These are phyloP conservation scores for Neurospora sp. DNA, from an alignment of 495 filamentous ascomycete species.

Conservation along the genomic window DNA sequence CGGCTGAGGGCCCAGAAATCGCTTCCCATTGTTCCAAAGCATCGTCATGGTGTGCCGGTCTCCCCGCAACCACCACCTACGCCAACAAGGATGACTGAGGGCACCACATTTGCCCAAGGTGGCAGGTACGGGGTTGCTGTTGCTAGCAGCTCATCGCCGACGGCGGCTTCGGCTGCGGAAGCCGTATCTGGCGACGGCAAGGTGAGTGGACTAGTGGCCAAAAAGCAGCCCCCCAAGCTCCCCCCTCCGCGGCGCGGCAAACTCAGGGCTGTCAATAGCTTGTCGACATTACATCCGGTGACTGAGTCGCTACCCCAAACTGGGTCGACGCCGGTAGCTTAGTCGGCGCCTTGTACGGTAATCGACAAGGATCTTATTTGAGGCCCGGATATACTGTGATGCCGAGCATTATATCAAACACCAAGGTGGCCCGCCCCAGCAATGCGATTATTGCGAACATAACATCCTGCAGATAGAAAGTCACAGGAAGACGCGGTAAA, in stretches of 20 bases:
- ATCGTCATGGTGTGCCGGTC: constrained; percentile 37
- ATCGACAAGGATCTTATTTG: not conserved
- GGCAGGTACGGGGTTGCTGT: not conserved
- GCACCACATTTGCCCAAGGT: not conserved
- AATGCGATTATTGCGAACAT: not conserved
- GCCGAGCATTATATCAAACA: not conserved
- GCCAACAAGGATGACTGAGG: constrained; percentile 7
- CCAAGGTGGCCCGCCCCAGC: not conserved
- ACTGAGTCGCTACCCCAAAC: constrained; percentile 5
- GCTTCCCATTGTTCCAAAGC: constrained; percentile 36
- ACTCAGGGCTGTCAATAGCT: not conserved
- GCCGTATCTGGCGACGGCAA: constrained; percentile 4
- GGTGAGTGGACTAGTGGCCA: constrained; percentile 22
- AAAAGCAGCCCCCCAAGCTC: constrained; percentile 46
- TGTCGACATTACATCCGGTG: not conserved
- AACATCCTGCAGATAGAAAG: not conserved
- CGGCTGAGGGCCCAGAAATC: constrained; percentile 29
- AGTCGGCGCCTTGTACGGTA: not conserved
- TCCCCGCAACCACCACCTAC: constrained; percentile 10
- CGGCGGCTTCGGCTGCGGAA: not conserved
- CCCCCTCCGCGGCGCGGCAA: constrained; percentile 38
- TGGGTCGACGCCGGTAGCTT: constrained; percentile 3
- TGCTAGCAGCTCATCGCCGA: not conserved
- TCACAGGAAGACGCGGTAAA: not conserved
- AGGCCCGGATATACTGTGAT: not conserved